A percentile compares a stretch with the other conserved stretches of the same genome.
These are phyloP conservation scores for Fusarium clavum DNA, from an alignment of 2,329 filamentous ascomycete species.

Conservation along the genomic window DNA sequence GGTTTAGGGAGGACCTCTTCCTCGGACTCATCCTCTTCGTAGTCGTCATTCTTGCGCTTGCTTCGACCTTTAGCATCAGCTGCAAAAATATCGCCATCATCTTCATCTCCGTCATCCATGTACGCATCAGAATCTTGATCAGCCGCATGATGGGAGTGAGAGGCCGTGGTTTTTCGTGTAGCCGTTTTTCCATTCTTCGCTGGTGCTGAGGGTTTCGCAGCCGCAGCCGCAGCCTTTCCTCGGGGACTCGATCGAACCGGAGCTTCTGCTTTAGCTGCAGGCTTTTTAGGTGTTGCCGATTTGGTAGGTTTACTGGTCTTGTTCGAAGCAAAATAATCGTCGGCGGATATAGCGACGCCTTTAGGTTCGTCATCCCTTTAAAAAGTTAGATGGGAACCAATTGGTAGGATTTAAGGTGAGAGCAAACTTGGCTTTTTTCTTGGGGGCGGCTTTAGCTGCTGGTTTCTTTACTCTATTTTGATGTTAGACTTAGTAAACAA, in stretches of 20 bases:
- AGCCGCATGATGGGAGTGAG: conserved; percentile 55
- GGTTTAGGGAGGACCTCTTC: conserved; percentile 73
- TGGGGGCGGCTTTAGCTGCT: conserved; percentile 58
- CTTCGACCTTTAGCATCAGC: conserved; percentile 74
- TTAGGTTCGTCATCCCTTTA: conserved; percentile 57
- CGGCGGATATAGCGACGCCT: conserved; percentile 65
- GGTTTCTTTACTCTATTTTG: conserved; percentile 63
- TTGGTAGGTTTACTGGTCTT: conserved; percentile 56
- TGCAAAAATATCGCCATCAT: conserved; percentile 85
- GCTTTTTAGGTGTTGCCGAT: conserved; percentile 55
- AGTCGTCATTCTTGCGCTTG: conserved; percentile 79
- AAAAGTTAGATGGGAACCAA: conserved; percentile 9
- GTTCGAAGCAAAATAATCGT: conserved; percentile 67
- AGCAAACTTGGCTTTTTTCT: conserved; percentile 67
- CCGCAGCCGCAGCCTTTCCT: conserved; percentile 54
- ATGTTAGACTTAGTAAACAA: conserved; percentile 22
- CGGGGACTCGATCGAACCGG: conserved; percentile 67
- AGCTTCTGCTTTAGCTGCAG: conserved; percentile 55
- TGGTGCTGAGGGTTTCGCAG: conserved; percentile 47
- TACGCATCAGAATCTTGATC: conserved; percentile 68
- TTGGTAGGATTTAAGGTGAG: background rate
- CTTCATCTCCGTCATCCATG: conserved; percentile 75
- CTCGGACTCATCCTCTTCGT: conserved; percentile 79
- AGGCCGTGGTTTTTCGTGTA: conserved; percentile 57
- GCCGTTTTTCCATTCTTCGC: conserved; percentile 48